Percentiles rank a stretch among this genome's conserved stretches.
Evolutionary conservation across 2,329 filamentous ascomycete species (phyloP).

Genomic region (Stemphylium lycopersici): DNA sequence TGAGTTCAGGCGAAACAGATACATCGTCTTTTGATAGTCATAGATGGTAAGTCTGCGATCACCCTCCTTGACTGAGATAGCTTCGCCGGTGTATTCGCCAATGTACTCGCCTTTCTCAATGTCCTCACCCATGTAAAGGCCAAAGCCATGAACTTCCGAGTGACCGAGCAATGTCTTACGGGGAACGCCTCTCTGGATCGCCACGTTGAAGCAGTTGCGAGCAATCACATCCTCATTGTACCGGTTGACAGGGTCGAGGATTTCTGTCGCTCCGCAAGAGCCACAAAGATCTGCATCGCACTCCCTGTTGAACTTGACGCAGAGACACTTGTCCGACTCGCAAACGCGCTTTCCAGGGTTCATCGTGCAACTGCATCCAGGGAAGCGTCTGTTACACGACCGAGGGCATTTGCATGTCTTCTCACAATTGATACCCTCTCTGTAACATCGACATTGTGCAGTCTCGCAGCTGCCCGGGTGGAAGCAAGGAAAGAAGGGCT

Average conservation of each 20-base stretch:
- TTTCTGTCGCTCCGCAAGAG: constrained; percentile 70
- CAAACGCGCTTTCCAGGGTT: constrained; percentile 48
- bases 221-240: constrained; percentile 63
- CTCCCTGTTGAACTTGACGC: constrained; percentile 74
- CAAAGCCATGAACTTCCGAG: constrained; percentile 76
- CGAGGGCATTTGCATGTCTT: constrained; percentile 72
- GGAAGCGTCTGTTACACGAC: constrained; percentile 60
- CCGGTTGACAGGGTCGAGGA: constrained; percentile 71
- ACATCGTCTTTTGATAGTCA: constrained; percentile 67
- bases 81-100: constrained; percentile 80
- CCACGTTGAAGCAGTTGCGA: constrained; percentile 73
- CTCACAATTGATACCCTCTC: constrained; percentile 70
- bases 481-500: constrained; percentile 68
- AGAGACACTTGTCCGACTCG: constrained; percentile 64
- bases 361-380: constrained; percentile 50
- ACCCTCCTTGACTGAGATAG: constrained; percentile 72
- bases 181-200: constrained; percentile 69
- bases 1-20: constrained; percentile 61
- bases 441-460: constrained; percentile 67
- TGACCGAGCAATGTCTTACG: constrained; percentile 72
- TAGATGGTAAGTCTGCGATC: constrained; percentile 72
- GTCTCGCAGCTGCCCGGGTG: constrained; percentile 70
- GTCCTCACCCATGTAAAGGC: constrained; percentile 73
- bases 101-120: constrained; percentile 74
- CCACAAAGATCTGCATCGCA: constrained; percentile 79